Evolutionary conservation across 1,284 basidiomycete genomes (phyloP).

Genomic region (Pyrrhoderma lamaoense): DNA sequence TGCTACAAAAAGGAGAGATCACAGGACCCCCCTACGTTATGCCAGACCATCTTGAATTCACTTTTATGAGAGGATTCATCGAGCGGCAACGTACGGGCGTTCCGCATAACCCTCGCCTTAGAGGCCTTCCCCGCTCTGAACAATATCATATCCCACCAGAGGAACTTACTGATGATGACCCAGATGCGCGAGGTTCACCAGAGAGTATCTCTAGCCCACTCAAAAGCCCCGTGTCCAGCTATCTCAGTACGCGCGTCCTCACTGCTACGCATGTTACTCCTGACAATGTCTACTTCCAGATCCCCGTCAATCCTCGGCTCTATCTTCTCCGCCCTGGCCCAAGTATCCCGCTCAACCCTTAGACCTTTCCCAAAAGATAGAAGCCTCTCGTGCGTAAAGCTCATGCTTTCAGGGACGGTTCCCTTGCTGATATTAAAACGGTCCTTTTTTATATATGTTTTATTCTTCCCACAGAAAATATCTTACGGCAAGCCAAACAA

Average conservation of each 20-base stretch:
- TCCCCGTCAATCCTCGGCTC: background rate
- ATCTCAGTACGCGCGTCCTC: background rate
- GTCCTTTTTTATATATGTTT: background rate
- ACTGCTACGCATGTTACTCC: background rate
- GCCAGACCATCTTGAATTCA: conserved; percentile 67
- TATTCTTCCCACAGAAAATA: conserved; percentile 11
- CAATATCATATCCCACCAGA: conserved; percentile 31
- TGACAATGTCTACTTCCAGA: background rate
- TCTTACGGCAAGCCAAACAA: conserved; percentile 33
- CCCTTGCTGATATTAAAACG: background rate
- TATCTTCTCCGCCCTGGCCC: conserved; percentile 9
- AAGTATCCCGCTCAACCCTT: background rate
- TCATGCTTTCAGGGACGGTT: background rate
- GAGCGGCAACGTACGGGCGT: conserved; percentile 60
- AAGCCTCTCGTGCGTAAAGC: conserved; percentile 8
- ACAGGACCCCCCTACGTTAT: conserved; percentile 53
- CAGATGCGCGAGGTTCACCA: conserved; percentile 12
- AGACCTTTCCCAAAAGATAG: conserved; percentile 8
- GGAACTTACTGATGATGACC: conserved; percentile 13
- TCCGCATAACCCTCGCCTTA: conserved; percentile 69
- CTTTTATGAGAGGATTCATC: conserved; percentile 71
- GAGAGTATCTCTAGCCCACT: conserved; percentile 12
- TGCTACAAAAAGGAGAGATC: conserved; percentile 80
- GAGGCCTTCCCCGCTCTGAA: conserved; percentile 30
- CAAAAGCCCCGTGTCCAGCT: conserved; percentile 12